phyloP scores from a whole-genome alignment of 306 rosid species.

The Quercus ilex region DNA sequence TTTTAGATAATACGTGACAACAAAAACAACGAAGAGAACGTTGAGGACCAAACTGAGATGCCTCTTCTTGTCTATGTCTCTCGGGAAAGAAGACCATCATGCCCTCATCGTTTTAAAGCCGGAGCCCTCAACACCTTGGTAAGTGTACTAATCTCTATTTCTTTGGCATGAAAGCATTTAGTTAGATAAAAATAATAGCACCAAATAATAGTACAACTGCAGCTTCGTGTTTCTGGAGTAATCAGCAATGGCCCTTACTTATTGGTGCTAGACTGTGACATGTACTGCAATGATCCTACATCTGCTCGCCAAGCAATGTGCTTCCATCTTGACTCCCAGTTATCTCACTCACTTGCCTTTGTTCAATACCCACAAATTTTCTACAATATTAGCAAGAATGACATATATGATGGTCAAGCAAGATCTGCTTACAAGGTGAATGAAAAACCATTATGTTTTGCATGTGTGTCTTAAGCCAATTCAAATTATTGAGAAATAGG shows the following conservation, averaged over 20 bases:
- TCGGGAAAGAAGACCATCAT: slow-evolving; percentile 50
- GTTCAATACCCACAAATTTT: slow-evolving; percentile 60
- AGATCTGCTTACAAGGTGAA: slow-evolving; percentile 42
- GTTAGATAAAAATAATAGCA: background rate
- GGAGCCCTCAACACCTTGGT: slow-evolving; percentile 73
- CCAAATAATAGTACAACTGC: background rate
- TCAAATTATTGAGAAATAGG: background rate
- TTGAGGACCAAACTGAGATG: background rate
- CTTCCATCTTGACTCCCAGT: slow-evolving; percentile 55
- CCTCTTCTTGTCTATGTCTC: slow-evolving; percentile 53
- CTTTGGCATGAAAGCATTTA: background rate
- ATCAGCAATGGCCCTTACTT: slow-evolving; percentile 56
- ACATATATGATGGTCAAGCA: slow-evolving; percentile 42
- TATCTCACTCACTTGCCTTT: slow-evolving; percentile 27
- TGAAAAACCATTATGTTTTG: too few relatives aligned
- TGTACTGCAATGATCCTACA: slow-evolving; percentile 63
- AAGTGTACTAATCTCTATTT: slow-evolving; percentile 7
- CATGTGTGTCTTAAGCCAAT: background rate
- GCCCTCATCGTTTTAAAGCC: slow-evolving; percentile 67
- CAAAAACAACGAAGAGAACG: background rate
- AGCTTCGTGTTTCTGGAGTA: slow-evolving; percentile 60
- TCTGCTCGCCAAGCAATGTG: slow-evolving; percentile 72
- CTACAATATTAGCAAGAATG: slow-evolving; percentile 46
- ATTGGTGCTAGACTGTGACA: slow-evolving; percentile 61
- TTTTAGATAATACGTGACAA: background rate